Percentiles rank a stretch among this genome's conserved stretches.
Evolutionary conservation across 2,329 filamentous ascomycete genomes (phyloP).

Genomic region (Aquanectria penicillioides): DNA sequence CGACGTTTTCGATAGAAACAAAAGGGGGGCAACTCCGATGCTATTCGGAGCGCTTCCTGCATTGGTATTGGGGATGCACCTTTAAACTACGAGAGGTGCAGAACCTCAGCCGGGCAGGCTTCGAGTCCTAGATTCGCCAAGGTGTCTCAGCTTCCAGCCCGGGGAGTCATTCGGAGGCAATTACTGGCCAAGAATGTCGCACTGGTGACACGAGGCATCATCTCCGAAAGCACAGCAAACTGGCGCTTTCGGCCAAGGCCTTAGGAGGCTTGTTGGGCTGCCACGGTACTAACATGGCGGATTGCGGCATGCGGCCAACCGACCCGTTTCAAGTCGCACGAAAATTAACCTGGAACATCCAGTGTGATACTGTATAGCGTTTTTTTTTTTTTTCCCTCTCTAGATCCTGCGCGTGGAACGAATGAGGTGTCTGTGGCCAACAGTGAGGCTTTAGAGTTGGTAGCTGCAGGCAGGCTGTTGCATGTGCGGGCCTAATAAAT

Average conservation of each 20-base stretch:
- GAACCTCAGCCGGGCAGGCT: too few species aligned
- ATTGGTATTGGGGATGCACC: not conserved
- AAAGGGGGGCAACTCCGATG: not conserved
- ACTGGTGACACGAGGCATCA: conserved; percentile 15
- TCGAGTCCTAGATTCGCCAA: too few species aligned
- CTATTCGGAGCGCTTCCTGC: not conserved
- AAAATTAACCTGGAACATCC: conserved; percentile 13
- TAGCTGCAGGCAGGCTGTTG: too few species aligned
- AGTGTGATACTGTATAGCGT: not conserved
- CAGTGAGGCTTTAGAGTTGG: not conserved
- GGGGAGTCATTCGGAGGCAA: not conserved
- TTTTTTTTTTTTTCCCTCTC: too few species aligned
- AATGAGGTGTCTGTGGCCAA: too few species aligned
- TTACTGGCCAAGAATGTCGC: conserved; percentile 7
- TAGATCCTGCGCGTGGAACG: too few species aligned
- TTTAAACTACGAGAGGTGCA: too few species aligned
- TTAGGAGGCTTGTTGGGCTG: not conserved
- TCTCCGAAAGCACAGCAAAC: not conserved
- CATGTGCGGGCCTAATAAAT: too few species aligned
- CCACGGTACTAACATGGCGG: not conserved
- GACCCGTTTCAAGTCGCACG: conserved; percentile 23
- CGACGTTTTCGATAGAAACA: not conserved
- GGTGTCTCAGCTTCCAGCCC: conserved; percentile 21
- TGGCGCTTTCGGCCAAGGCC: conserved; percentile 1
- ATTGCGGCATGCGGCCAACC: conserved; percentile 20